Conservation (phyloP, 2,329 filamentous ascomycete genomes). For the Alternaria ventricosa region DNA sequence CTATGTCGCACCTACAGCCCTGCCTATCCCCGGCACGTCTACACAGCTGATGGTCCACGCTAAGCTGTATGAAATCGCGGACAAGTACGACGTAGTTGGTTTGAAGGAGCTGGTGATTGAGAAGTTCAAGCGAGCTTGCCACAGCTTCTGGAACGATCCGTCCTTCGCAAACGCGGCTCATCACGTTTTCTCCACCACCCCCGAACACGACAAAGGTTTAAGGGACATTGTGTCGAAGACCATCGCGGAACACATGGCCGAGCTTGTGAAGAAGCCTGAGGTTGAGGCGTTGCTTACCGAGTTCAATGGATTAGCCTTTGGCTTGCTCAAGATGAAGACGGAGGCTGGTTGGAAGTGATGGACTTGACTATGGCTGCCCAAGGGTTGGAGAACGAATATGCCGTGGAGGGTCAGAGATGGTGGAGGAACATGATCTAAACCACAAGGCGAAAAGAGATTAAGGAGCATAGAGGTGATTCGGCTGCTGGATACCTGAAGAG, state of each 20-base stretch:
- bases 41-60: neutral
- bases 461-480: too few relatives aligned
- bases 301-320: neutral
- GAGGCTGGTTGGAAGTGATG: neutral
- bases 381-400: neutral
- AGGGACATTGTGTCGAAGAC: neutral
- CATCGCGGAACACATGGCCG: neutral
- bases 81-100: neutral
- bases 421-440: too few relatives aligned
- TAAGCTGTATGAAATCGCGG: constrained; percentile 1
- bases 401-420: too few relatives aligned
- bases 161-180: neutral
- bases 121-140: neutral
- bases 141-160: neutral
- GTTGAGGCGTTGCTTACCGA: neutral
- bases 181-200: neutral
- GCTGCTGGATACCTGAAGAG: too few relatives aligned
- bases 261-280: neutral
- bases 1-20: too few relatives aligned
- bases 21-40: neutral
- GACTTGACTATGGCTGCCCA: neutral
- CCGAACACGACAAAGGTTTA: neutral
- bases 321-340: neutral
- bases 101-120: neutral
- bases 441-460: too few relatives aligned